Evolutionary conservation across 2,329 filamentous ascomycete genomes (phyloP).

Genomic region (Ascochyta koolunga): DNA sequence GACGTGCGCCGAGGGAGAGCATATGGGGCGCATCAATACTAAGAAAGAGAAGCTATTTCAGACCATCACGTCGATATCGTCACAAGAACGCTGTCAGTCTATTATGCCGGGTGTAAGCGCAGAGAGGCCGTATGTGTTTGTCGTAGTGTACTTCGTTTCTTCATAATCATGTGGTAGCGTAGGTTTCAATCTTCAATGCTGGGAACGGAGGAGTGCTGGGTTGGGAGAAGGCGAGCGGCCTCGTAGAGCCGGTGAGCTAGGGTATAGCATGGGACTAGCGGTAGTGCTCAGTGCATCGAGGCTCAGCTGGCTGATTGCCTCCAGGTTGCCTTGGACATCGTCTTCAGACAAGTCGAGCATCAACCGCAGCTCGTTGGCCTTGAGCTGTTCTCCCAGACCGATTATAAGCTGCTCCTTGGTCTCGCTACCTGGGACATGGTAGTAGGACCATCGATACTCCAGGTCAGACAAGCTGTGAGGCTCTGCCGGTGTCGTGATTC

Average conservation of each 20-base stretch:
- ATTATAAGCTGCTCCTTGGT: conserved; percentile 46
- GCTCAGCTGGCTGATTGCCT: conserved; percentile 47
- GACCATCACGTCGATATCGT: neutral
- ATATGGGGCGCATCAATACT: neutral
- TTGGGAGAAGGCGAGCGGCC: conserved; percentile 44
- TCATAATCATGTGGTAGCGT: conserved; percentile 1
- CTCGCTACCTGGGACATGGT: conserved; percentile 33
- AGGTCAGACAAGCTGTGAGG: conserved; percentile 43
- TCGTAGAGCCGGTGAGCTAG: conserved; percentile 43
- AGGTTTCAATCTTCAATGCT: neutral
- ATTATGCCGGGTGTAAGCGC: conserved; percentile 2
- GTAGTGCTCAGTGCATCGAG: conserved; percentile 45
- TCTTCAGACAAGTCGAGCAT: conserved; percentile 47
- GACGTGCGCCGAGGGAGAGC: neutral
- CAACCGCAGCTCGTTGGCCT: conserved; percentile 45
- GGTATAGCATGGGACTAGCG: conserved; percentile 44
- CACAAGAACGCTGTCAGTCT: conserved; percentile 4
- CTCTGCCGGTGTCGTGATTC: conserved; percentile 41
- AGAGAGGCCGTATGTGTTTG: neutral
- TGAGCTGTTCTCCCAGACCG: conserved; percentile 40
- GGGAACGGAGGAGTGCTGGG: conserved; percentile 31
- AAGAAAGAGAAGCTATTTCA: neutral
- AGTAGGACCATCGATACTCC: conserved; percentile 45
- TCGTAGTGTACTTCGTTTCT: conserved; percentile 10
- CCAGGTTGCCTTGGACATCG: conserved; percentile 43